Evolutionary conservation across 2,329 filamentous ascomycete genomes (phyloP), one percentile per base, ranked within the genome.

Genomic region (Periconia macrospinosa): DNA sequence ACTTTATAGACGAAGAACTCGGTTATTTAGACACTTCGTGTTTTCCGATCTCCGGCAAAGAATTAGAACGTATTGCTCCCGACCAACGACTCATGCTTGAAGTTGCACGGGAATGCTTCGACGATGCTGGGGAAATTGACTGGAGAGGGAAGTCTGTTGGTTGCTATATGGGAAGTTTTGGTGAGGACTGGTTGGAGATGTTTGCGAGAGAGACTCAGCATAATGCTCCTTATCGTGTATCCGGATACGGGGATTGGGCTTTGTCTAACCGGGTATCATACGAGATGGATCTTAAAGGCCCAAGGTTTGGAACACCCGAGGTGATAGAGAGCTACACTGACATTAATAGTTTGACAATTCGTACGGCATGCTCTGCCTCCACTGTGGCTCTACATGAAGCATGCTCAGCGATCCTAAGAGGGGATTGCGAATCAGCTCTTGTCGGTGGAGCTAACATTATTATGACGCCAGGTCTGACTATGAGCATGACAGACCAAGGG

Each of bases 321-420:
- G n/a, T n/a, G n/a, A n/a, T n/a, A n/a, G n/a, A n/a, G n/a, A n/a
- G n/a, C n/a, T n/a, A n/a, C n/a, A n/a, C n/a, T n/a, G n/a, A n/a
- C n/a, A n/a, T n/a, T n/a, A n/a, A n/a, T n/a, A n/a, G n/a, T 30
- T 62, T 75, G 35, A 71, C 64, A 15, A 49, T 75, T 14, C 64
- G 69, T 13, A 75, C 74, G 0, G 74, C 64, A 1, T 76, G 74
- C 50, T 74, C 70, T 0, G 66, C 69, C 0, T 62, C 63, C 19
- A 30, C 75, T 10, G 64, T 23, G 53, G 71, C 52, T 19, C 65
- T 60, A 54, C 61, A 66, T 45, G 41, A 57, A 19, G 66, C 66
- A 1, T 60, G 58, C 41, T 11, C 40, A 40, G 50, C 57, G 2
- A 30, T 63, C 6, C 13, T 37, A 3, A 40, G 35, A 2, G 60